Evolutionary conservation across 805 yeast species (phyloP).

Genomic region (Starmerella gropengiesseri): DNA sequence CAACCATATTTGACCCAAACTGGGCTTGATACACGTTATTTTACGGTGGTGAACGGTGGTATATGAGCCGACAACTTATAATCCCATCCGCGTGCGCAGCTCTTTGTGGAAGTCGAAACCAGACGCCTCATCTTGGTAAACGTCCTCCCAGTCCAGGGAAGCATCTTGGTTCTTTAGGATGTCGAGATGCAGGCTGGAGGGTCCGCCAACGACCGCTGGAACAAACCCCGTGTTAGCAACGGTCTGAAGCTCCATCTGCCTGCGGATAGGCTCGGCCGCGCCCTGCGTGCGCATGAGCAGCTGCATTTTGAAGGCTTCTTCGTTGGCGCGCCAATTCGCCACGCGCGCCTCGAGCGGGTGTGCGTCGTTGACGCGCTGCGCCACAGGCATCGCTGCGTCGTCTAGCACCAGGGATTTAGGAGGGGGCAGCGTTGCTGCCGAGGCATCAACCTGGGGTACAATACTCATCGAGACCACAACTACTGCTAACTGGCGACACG

Average conservation of each 20-base stretch:
- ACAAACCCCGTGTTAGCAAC: constrained; percentile 59
- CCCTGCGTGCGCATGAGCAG: constrained; percentile 77
- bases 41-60: too few relatives aligned
- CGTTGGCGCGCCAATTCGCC: constrained; percentile 68
- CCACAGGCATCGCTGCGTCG: constrained; percentile 16
- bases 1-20: too few relatives aligned
- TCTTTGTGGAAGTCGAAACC: constrained; percentile 55
- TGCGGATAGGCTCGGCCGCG: constrained; percentile 82
- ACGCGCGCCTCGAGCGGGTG: constrained; percentile 81
- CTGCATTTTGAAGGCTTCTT: constrained; percentile 59
- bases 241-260: constrained; percentile 78
- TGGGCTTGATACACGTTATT: too few relatives aligned
- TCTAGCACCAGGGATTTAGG: not conserved
- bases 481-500: too few relatives aligned
- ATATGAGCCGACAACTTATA: not conserved
- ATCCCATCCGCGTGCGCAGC: constrained; percentile 47
- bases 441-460: not conserved
- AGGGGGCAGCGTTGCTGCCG: constrained; percentile 1
- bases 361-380: constrained; percentile 31
- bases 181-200: constrained; percentile 56
- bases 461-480: not conserved
- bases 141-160: constrained; percentile 85
- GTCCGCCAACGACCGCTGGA: constrained; percentile 53
- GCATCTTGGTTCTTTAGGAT: constrained; percentile 69
- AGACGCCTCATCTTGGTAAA: constrained; percentile 41